These are phyloP conservation scores for Inga oerstediana DNA, from an alignment of 306 rosid species.

Conservation along the genomic window DNA sequence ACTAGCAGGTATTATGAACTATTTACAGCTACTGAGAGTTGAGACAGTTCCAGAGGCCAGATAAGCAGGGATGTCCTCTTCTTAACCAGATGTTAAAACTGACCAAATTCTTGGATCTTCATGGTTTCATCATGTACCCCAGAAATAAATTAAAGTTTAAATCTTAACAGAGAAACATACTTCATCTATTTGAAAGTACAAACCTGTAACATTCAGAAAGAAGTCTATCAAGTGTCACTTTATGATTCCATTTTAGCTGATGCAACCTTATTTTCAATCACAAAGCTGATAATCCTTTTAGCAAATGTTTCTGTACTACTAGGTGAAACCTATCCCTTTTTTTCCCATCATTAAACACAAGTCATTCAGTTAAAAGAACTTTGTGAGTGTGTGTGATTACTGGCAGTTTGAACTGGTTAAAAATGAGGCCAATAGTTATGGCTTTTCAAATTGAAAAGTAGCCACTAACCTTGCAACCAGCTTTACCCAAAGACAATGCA, in stretches of 20 bases:
- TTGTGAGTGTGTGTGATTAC: not conserved
- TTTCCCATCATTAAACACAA: not conserved
- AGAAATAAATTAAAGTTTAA: not conserved
- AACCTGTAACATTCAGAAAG: not conserved
- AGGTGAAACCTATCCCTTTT: not conserved
- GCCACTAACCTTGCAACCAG: slow-evolving; percentile 88
- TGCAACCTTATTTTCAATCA: slow-evolving; percentile 5
- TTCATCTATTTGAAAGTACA: not conserved
- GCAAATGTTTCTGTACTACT: not conserved
- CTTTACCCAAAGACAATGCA: slow-evolving; percentile 82
- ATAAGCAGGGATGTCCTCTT: not conserved
- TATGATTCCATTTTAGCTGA: not conserved
- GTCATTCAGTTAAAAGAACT: not conserved
- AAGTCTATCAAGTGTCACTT: slow-evolving; percentile 1
- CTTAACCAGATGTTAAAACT: not conserved
- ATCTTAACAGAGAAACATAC: not conserved
- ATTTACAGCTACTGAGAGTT: not conserved
- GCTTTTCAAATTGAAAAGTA: not conserved
- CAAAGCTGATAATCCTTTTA: not conserved
- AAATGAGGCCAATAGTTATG: not conserved
- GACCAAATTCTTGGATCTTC: not conserved
- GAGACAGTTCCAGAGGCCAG: not conserved
- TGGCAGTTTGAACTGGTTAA: not conserved
- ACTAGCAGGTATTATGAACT: slow-evolving; percentile 3
- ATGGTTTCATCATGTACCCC: not conserved